These are phyloP conservation scores for Penicillium pancosmium DNA, from an alignment of 495 filamentous ascomycete species.

Conservation along the genomic window DNA sequence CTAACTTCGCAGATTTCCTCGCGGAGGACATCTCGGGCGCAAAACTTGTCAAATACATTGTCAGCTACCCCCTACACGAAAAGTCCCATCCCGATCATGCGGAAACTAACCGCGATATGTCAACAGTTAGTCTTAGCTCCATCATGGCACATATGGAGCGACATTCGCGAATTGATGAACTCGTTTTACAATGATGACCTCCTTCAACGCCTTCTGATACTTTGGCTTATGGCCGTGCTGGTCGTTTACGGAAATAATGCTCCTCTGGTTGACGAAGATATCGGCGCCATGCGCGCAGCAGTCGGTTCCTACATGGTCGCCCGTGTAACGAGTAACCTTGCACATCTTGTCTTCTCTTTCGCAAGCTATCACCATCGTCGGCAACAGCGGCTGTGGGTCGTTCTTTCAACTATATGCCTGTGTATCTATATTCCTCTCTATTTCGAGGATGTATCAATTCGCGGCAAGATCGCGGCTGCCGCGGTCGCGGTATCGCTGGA, in stretches of 20 bases:
- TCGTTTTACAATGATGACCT: conserved; percentile 54
- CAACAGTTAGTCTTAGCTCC: conserved; percentile 44
- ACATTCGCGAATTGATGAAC: conserved; percentile 51
- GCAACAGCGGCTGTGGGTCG: conserved; percentile 40
- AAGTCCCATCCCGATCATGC: not conserved
- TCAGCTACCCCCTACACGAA: conserved; percentile 10
- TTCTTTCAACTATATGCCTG: conserved; percentile 31
- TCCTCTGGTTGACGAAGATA: conserved; percentile 40
- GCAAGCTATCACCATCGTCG: conserved; percentile 41
- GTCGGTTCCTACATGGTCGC: conserved; percentile 44
- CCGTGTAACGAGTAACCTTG: conserved; percentile 29
- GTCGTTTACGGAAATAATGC: conserved; percentile 54
- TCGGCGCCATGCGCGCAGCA: conserved; percentile 42
- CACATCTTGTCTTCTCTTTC: conserved; percentile 40
- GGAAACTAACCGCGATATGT: conserved; percentile 1
- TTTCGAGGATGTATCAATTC: conserved; percentile 36
- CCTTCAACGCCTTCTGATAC: conserved; percentile 46
- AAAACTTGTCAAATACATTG: conserved; percentile 49
- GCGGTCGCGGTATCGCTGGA: conserved; percentile 40
- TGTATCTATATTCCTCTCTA: conserved; percentile 44
- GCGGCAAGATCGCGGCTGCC: conserved; percentile 42
- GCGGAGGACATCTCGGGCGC: conserved; percentile 46
- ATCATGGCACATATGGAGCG: conserved; percentile 53
- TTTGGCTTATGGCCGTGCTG: conserved; percentile 50
- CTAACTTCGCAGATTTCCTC: conserved; percentile 48